Evolutionary conservation across 805 yeast genomes (phyloP).

Genomic region (Nakazawaea siamensis): DNA sequence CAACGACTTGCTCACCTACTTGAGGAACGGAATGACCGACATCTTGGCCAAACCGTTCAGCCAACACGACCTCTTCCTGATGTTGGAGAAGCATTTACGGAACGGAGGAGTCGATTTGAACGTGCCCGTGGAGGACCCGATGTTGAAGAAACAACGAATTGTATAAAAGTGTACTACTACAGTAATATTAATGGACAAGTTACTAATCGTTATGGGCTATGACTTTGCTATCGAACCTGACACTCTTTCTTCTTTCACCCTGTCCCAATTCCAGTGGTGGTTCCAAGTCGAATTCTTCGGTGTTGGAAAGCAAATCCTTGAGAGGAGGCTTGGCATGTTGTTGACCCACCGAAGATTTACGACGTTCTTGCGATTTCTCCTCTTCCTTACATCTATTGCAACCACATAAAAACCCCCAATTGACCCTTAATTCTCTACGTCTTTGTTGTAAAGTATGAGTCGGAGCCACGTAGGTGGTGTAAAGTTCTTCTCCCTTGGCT

Average conservation of each 20-base stretch:
- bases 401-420: constrained; percentile 73
- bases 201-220: constrained; percentile 32
- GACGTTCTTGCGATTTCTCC: constrained; percentile 31
- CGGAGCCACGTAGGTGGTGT: constrained; percentile 66
- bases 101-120: constrained; percentile 17
- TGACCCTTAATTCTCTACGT: constrained; percentile 54
- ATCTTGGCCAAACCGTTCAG: constrained; percentile 92
- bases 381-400: constrained; percentile 63
- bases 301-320: constrained; percentile 31
- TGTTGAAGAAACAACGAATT: constrained; percentile 9
- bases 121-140: constrained; percentile 2
- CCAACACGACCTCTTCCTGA: constrained; percentile 72
- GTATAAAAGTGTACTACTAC: too few species aligned
- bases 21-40: constrained; percentile 87
- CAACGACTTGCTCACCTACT: constrained; percentile 69
- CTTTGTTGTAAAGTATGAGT: constrained; percentile 53
- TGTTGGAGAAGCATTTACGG: constrained; percentile 66
- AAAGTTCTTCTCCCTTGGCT: constrained; percentile 56
- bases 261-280: constrained; percentile 27
- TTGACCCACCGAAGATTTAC: constrained; percentile 31
- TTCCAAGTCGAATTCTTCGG: constrained; percentile 40
- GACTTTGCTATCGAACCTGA: constrained; percentile 57
- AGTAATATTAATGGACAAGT: too few species aligned
- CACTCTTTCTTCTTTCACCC: constrained; percentile 51
- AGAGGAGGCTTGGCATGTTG: constrained; percentile 25